Evolutionary conservation across 768 basidiomycete genomes (phyloP), one percentile per base, ranked within the genome.

Genomic region (Tubosaeta sp.): DNA sequence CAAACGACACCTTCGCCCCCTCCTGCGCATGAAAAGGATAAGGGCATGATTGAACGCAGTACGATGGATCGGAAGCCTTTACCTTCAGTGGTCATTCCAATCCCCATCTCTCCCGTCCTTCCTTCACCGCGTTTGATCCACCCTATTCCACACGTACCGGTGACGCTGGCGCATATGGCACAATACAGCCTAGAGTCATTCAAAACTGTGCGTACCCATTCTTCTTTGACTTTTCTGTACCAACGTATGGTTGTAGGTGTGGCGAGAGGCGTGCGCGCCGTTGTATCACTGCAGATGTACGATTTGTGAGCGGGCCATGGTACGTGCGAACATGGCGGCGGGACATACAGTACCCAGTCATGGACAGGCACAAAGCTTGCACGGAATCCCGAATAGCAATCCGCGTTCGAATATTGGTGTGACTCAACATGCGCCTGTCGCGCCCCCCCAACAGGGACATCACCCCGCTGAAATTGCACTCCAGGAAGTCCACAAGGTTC

Each of bases 1-100:
- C 83, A 84, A 55, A 90, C 87, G n/a, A 88, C 87, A 7, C 87
- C 87, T 0, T 86, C 84, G 2, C 87, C 87, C 0, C 83, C 86
- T 0, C 86, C 86, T 26, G 59, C 67, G 2, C 64, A 62, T 14
- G 67, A 68, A 50, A 72, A 71, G 53, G 69, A 69, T 12, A 67
- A 69, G 42, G 75, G 72, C 49, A 68, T 70, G 4, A 68, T 29
- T 9, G 56, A 51, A 13, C 45, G n/a, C 10, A 57, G 53, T 10
- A 41, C 41, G 29, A 41, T 41, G 29, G 48, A 26, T 16, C 62
- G 45, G 17, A 67, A 49, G 55, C 63, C 22, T 38, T 59, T 8
- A 37, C n/a, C 55, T 33, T 60, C 59, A 6, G 70, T 76, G 7
- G 59, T 49, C 26, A 50, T 72, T 46, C 68, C 70, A 4, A 69